These are phyloP conservation scores for Lichtheimia corymbifera DNA, from an alignment of 371 early-diverging fungal genomes.

Conservation along the genomic window DNA sequence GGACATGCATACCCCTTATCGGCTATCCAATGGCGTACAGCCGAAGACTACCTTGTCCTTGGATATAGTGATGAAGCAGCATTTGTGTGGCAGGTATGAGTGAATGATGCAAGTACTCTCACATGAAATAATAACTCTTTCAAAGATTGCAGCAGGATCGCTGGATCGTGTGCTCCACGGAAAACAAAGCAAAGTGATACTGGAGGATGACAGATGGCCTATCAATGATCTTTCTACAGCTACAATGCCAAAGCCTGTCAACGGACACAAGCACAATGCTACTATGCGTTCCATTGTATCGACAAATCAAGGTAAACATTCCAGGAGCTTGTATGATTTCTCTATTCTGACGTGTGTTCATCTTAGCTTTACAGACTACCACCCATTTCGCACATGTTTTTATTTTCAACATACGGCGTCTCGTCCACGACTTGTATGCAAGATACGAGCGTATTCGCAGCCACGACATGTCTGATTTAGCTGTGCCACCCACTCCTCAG, in stretches of 20 bases:
- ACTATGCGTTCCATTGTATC: constrained; percentile 29
- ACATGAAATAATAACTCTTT: too few species aligned
- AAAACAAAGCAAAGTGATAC: constrained; percentile 52
- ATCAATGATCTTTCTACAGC: constrained; percentile 35
- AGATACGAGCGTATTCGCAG: constrained; percentile 3
- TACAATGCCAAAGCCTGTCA: constrained; percentile 15
- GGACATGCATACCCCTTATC: constrained; percentile 57
- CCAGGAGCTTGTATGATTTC: neutral
- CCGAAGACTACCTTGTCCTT: constrained; percentile 70
- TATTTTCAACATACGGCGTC: constrained; percentile 42
- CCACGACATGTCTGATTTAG: neutral
- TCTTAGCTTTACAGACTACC: constrained; percentile 13
- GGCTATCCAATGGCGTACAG: constrained; percentile 69
- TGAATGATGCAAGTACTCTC: neutral
- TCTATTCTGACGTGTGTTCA: neutral
- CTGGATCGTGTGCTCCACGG: constrained; percentile 70
- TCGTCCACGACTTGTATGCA: constrained; percentile 38
- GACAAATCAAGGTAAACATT: constrained; percentile 23
- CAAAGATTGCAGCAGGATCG: constrained; percentile 74
- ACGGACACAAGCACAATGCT: constrained; percentile 25
- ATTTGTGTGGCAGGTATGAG: constrained; percentile 76
- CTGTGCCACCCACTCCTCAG: constrained; percentile 21
- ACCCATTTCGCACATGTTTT: constrained; percentile 40
- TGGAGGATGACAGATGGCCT: constrained; percentile 62
- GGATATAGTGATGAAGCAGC: constrained; percentile 65